Evolutionary conservation across 2,329 filamentous ascomycete species (phyloP), one percentile per base, ranked within the genome.

Genomic region (Sodiomyces alkalinus): DNA sequence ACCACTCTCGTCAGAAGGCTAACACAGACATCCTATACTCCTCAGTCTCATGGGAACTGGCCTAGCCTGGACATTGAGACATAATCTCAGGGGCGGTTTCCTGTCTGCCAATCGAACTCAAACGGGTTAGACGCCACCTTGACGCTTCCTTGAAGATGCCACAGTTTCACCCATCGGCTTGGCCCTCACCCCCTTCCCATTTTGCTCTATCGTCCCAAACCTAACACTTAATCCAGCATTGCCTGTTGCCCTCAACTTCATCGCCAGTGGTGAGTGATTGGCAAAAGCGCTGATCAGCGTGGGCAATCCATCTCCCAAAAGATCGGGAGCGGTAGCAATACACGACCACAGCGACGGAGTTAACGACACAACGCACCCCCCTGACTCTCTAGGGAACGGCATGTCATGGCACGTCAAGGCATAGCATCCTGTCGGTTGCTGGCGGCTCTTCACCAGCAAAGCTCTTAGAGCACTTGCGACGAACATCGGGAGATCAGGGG

Each of bases 251-350:
- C 64, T 90, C 49, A 90, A 90, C 60, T 90, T 90, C 62, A 80
- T 90, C 60, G 81, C 81, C 53, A 82, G 80, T 62, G 80, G 81
- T 90, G 74, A 87, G 81, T 87, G 56, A 53, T n/a, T n/a, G n/a
- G n/a, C n/a, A n/a, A n/a, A n/a, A n/a, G n/a, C n/a, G n/a, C n/a
- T n/a, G n/a, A n/a, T n/a, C n/a, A n/a, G n/a, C n/a, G n/a, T n/a
- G n/a, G n/a, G n/a, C n/a, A n/a, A n/a, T n/a, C n/a, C n/a, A n/a
- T 22, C 18, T 22, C 17, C 16, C 21, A 20, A 13, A 51, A 62
- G 55, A 60, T 57, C 52, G 57, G 61, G 64, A 72, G 74, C 72
- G 74, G 74, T 67, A 70, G 71, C 68, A 64, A 56, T 47, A 44
- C 38, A 35, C 35, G 33, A 35, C 26, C 11, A 13, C 16, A 15